phyloP scores from a whole-genome alignment of 2,329 filamentous ascomycete species.

The Trichoderma pleuroti region DNA sequence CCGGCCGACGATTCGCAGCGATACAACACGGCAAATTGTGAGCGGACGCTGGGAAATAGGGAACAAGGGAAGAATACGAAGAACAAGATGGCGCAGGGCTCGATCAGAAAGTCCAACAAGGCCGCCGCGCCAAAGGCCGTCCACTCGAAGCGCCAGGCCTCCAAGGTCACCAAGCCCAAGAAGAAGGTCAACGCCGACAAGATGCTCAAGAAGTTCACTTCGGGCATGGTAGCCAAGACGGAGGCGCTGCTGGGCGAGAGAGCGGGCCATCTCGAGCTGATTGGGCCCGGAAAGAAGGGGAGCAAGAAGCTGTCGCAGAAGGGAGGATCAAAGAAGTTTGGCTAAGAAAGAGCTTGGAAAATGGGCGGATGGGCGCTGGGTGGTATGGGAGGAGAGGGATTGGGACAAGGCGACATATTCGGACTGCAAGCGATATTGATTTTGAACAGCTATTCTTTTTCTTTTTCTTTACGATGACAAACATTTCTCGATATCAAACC shows the following conservation, averaged over 20 bases:
- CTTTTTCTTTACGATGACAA: background rate
- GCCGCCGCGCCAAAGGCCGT: conserved; percentile 40
- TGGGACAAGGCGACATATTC: background rate
- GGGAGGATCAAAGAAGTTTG: conserved; percentile 55
- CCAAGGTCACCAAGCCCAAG: conserved; percentile 50
- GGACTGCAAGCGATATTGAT: background rate
- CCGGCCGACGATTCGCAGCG: background rate
- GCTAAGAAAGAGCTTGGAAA: conserved; percentile 35
- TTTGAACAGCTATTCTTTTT: background rate
- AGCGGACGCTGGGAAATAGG: background rate
- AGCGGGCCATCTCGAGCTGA: conserved; percentile 57
- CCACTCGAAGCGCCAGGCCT: conserved; percentile 42
- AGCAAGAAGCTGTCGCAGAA: conserved; percentile 39
- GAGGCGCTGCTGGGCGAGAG: conserved; percentile 57
- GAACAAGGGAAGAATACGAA: background rate
- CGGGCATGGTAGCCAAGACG: conserved; percentile 52
- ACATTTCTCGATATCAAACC: conserved; percentile 28
- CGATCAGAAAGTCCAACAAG: conserved; percentile 45
- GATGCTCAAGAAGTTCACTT: conserved; percentile 52
- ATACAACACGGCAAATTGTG: background rate
- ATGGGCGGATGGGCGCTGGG: background rate
- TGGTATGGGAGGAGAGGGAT: background rate
- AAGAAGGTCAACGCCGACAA: conserved; percentile 50
- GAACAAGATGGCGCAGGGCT: conserved; percentile 52
- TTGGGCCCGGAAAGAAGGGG: conserved; percentile 53